Evolutionary conservation across 2,329 filamentous ascomycete species (phyloP), one percentile per base, ranked within the genome.

Genomic region (Stemphylium beticola): DNA sequence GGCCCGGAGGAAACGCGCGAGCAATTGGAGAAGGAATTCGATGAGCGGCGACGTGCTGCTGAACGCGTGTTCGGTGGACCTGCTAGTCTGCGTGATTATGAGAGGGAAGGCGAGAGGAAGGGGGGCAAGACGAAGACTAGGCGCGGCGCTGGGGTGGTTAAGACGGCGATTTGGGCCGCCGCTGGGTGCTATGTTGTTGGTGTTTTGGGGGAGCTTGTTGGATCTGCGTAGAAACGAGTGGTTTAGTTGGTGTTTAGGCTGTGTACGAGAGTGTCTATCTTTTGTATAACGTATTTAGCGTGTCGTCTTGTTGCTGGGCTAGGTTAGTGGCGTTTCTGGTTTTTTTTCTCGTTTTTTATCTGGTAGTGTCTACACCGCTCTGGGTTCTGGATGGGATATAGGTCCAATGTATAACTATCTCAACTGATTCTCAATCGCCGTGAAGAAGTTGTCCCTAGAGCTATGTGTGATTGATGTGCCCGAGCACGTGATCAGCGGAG

Each of bases 121-220:
- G 45, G 38, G 45, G 53, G 46, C 61, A 49, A 42, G 54, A 50
- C 31, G 49, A 50, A 18, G 9, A 29, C 9, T 11, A 29, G 9
- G 10, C 49, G 69, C 4, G 53, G 51, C 12, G 53, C 66, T 0
- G 49, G 65, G 26, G 65, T 74, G n/a, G 41, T 66, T 4, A 73
- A 67, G 61, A 67, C 69, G 17, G 72, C 60, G 2, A 72, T 74
- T 41, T 61, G 62, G 59, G 71, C 65, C 2, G 59, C 57, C 4
- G 67, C 66, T 5, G 53, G 53, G 38, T 74, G 71, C 42, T 74
- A 74, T 56, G 55, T 73, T 26, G 63, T 66, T 39, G 72, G 72
- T 34, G 71, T 74, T 12, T 22, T 66, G 33, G 71, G 65, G 4
- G 72, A 74, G 49, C 47, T 68, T 48, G 49, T 36, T 45, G 42